These are phyloP conservation scores for Apiospora aurea DNA, from an alignment of 2,329 filamentous ascomycete genomes.

Conservation along the genomic window DNA sequence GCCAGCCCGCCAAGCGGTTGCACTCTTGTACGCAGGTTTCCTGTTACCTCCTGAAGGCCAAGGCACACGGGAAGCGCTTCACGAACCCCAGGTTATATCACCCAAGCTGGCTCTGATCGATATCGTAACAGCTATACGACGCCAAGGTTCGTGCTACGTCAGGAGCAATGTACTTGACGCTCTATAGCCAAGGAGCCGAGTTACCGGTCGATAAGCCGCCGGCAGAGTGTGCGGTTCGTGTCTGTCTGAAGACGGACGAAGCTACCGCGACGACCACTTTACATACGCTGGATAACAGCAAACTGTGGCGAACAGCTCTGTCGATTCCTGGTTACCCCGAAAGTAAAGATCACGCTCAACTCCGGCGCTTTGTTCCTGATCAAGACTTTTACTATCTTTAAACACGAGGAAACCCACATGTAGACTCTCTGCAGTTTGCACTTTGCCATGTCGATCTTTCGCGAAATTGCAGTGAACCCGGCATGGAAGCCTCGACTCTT, in stretches of 20 bases:
- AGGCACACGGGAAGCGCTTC: neutral
- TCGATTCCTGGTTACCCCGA: neutral
- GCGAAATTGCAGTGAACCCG: neutral
- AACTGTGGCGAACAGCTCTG: neutral
- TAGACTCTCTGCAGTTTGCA: neutral
- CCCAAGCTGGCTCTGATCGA: neutral
- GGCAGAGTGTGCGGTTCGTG: neutral
- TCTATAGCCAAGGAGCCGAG: neutral
- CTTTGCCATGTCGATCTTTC: slow-evolving; percentile 8
- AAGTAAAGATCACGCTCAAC: neutral
- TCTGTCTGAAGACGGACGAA: neutral
- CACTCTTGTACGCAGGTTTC: neutral
- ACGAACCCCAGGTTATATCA: neutral
- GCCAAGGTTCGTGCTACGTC: slow-evolving; percentile 4
- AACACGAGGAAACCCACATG: slow-evolving; percentile 14
- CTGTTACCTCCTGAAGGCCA: neutral
- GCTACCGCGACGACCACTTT: neutral
- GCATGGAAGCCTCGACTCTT: slow-evolving; percentile 10
- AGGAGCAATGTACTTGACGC: slow-evolving; percentile 4
- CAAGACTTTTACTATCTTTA: slow-evolving; percentile 7
- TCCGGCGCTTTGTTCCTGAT: neutral
- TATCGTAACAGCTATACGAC: neutral
- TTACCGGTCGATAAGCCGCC: neutral
- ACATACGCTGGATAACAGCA: neutral
- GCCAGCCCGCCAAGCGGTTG: slow-evolving; percentile 4